A percentile compares a stretch with the other conserved stretches of the same genome.
phyloP scores from a whole-genome alignment of 2,329 filamentous ascomycete species.

The Fusarium incarnatum region DNA sequence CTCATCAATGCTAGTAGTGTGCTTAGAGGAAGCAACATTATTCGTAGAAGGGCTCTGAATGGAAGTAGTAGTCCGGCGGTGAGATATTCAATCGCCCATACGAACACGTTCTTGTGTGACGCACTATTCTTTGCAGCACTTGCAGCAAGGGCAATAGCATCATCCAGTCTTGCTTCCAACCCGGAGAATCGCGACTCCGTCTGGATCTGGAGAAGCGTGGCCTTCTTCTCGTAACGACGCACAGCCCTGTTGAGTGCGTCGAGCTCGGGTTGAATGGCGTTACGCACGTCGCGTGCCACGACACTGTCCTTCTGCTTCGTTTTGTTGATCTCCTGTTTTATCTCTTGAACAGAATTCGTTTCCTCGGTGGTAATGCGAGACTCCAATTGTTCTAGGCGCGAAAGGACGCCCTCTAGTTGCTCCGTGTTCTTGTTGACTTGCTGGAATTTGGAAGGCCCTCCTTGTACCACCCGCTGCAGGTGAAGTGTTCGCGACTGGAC shows the following conservation, averaged over 20 bases:
- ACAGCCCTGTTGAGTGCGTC: slow-evolving; percentile 91
- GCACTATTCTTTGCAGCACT: slow-evolving; percentile 71
- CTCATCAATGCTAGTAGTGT: slow-evolving; percentile 53
- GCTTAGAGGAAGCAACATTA: slow-evolving; percentile 59
- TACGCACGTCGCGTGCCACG: slow-evolving; percentile 69
- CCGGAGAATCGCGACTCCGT: slow-evolving; percentile 79
- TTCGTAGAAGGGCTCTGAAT: slow-evolving; percentile 53
- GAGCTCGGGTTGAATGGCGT: slow-evolving; percentile 80
- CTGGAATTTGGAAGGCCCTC: slow-evolving; percentile 57
- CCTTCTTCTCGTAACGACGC: slow-evolving; percentile 90
- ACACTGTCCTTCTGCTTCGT: slow-evolving; percentile 58
- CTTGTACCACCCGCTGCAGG: slow-evolving; percentile 78
- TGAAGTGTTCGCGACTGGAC: slow-evolving; percentile 83
- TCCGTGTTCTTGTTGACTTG: slow-evolving; percentile 50
- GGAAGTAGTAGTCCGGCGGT: slow-evolving; percentile 56
- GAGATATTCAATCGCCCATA: slow-evolving; percentile 54
- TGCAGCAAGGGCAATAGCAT: slow-evolving; percentile 83
- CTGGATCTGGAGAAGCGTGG: slow-evolving; percentile 78
- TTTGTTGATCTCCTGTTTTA: slow-evolving; percentile 49
- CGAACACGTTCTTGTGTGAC: slow-evolving; percentile 52
- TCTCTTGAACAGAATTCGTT: slow-evolving; percentile 43
- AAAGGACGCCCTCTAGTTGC: slow-evolving; percentile 68
- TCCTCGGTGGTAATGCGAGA: slow-evolving; percentile 54
- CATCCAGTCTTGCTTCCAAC: slow-evolving; percentile 77
- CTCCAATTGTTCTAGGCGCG: slow-evolving; percentile 78